Evolutionary conservation across 768 basidiomycete species (phyloP).

Genomic region (Boletellus ananiceps): DNA sequence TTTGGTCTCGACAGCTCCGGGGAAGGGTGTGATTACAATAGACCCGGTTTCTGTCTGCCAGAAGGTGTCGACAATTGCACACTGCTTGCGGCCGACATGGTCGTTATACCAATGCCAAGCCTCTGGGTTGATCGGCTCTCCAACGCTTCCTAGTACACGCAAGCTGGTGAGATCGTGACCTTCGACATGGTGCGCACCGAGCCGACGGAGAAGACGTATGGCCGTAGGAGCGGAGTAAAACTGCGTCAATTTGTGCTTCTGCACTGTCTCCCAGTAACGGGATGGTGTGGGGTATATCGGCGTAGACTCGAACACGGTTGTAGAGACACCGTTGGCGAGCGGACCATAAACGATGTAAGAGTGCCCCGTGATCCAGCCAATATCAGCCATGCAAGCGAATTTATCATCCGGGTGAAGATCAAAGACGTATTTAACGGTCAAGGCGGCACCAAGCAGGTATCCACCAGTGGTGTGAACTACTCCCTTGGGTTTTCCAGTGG

Average conservation of each 20-base stretch:
- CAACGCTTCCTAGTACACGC: constrained; percentile 88
- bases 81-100: constrained; percentile 81
- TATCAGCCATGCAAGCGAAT: constrained; percentile 97
- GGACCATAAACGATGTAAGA: constrained; percentile 97
- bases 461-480: constrained; percentile 87
- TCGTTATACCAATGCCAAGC: constrained; percentile 99
- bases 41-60: constrained; percentile 99
- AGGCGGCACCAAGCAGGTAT: constrained; percentile 86
- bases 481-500: constrained; percentile 95
- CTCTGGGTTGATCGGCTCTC: constrained; percentile 98
- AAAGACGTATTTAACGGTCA: constrained; percentile 97
- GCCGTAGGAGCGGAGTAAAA: constrained; percentile 94
- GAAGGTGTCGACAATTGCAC: constrained; percentile 92
- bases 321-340: constrained; percentile 77
- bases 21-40: constrained; percentile 92
- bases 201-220: constrained; percentile 84
- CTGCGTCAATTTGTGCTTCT: constrained; percentile 90
- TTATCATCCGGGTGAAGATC: constrained; percentile 95
- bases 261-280: constrained; percentile 95
- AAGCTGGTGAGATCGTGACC: constrained; percentile 75
- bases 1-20: constrained; percentile 93
- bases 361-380: constrained; percentile 99
- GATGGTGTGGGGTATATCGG: constrained; percentile 95
- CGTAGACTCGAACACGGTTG: constrained; percentile 92
- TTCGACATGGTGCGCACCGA: constrained; percentile 84